These are phyloP conservation scores for Saturnispora diversa DNA, from an alignment of 805 yeast genomes.

Conservation along the genomic window DNA sequence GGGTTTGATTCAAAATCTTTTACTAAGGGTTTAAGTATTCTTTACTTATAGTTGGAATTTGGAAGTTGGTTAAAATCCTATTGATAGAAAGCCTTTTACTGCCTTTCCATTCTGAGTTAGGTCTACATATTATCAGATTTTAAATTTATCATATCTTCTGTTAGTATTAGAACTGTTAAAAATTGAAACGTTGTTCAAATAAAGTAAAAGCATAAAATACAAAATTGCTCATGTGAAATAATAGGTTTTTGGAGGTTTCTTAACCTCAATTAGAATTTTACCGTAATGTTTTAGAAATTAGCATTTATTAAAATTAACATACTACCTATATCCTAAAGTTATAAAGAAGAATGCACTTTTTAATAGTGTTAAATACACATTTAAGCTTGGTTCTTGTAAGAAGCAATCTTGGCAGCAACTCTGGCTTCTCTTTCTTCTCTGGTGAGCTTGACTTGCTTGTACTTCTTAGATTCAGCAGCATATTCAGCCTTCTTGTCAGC, in stretches of 20 bases:
- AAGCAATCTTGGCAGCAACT: slow-evolving; percentile 90
- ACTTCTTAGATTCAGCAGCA: slow-evolving; percentile 94
- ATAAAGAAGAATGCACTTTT: not conserved
- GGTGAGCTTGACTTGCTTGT: slow-evolving; percentile 82
- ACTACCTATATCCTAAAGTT: slow-evolving; percentile 1
- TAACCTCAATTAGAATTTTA: too few relatives aligned
- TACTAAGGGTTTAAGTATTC: too few relatives aligned
- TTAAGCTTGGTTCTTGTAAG: slow-evolving; percentile 51
- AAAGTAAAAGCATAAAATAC: too few relatives aligned
- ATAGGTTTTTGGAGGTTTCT: too few relatives aligned
- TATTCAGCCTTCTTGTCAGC: slow-evolving; percentile 93
- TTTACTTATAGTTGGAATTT: too few relatives aligned
- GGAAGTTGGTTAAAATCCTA: too few relatives aligned
- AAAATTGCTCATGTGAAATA: too few relatives aligned
- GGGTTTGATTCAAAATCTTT: slow-evolving; percentile 2
- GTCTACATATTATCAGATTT: not conserved
- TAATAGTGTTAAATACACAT: slow-evolving; percentile 16
- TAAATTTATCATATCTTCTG: too few relatives aligned
- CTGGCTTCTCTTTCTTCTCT: slow-evolving; percentile 83
- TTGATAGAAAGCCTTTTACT: too few relatives aligned
- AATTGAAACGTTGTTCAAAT: too few relatives aligned
- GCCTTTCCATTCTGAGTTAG: not conserved
- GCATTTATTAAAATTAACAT: slow-evolving; percentile 1
- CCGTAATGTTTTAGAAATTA: not conserved
- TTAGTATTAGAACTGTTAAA: too few relatives aligned